These are phyloP conservation scores for Aspergillus aculeatus DNA, from an alignment of 2,329 filamentous ascomycete genomes.

Conservation along the genomic window DNA sequence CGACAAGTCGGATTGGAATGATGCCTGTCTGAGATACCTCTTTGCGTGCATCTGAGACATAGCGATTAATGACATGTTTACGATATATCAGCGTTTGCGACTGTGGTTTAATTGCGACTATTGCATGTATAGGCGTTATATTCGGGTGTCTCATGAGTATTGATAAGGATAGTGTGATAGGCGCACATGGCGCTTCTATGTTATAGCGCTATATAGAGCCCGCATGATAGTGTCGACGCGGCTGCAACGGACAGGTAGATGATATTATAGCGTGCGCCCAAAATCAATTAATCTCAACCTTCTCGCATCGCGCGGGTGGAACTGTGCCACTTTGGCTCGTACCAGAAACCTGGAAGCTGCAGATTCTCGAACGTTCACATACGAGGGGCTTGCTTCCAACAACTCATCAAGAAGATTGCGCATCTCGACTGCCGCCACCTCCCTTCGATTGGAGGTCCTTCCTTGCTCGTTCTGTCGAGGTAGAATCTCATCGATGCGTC, in stretches of 20 bases:
- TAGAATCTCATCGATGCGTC: slow-evolving; percentile 54
- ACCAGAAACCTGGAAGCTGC: slow-evolving; percentile 55
- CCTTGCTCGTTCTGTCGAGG: slow-evolving; percentile 32
- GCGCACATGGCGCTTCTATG: slow-evolving; percentile 1
- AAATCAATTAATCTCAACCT: slow-evolving; percentile 56
- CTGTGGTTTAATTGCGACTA: slow-evolving; percentile 7
- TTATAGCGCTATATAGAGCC: slow-evolving; percentile 13
- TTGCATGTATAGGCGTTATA: slow-evolving; percentile 21
- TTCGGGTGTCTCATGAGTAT: slow-evolving; percentile 12
- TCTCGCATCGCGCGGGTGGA: slow-evolving; percentile 54
- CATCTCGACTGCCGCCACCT: slow-evolving; percentile 50
- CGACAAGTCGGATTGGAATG: slow-evolving; percentile 36
- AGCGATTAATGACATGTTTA: slow-evolving; percentile 11
- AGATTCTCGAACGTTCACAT: slow-evolving; percentile 52
- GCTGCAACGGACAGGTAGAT: not conserved
- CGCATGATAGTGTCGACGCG: not conserved
- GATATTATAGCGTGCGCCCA: slow-evolving; percentile 39
- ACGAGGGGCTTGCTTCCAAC: slow-evolving; percentile 47
- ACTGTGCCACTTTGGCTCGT: slow-evolving; percentile 56
- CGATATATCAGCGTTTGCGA: slow-evolving; percentile 7
- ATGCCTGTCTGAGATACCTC: slow-evolving; percentile 36
- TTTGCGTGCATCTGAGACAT: slow-evolving; percentile 3
- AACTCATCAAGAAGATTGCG: slow-evolving; percentile 48
- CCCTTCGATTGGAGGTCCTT: slow-evolving; percentile 43
- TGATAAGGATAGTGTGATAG: not conserved